These are phyloP conservation scores for Gracilaria gracilis DNA, from an alignment of 23 red algal species.

Conservation along the genomic window DNA sequence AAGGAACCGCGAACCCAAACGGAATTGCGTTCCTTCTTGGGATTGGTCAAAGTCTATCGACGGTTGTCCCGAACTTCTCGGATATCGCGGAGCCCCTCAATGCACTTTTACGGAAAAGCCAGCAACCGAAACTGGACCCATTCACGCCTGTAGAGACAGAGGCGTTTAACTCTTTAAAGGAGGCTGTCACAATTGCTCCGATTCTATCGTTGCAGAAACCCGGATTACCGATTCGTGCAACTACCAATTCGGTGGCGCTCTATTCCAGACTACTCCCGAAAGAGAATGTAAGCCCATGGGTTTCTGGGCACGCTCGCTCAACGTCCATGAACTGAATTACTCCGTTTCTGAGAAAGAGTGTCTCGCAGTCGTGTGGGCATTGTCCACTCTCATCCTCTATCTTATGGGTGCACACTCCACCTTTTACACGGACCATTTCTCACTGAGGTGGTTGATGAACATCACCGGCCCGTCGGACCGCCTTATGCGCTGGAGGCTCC, in stretches of 20 bases:
- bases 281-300: constrained; percentile 10
- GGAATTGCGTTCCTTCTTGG: constrained; percentile 44
- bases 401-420: constrained; percentile 3
- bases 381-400: constrained; percentile 20
- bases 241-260: not conserved
- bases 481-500: constrained; percentile 36
- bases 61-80: constrained; percentile 35
- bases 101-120: constrained; percentile 8
- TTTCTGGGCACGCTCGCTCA: constrained; percentile 18
- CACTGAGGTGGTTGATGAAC: constrained; percentile 40
- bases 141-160: not conserved
- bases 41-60: constrained; percentile 46
- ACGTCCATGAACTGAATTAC: constrained; percentile 28
- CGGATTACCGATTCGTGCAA: not conserved
- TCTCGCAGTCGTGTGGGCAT: constrained; percentile 29
- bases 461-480: constrained; percentile 6
- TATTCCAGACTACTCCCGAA: constrained; percentile 15
- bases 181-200: constrained; percentile 20
- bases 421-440: constrained; percentile 38
- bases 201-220: constrained; percentile 33
- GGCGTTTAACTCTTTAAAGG: constrained; percentile 6
- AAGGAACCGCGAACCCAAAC: constrained; percentile 38
- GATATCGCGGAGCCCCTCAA: constrained; percentile 15
- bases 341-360: constrained; percentile 29
- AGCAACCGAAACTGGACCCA: not conserved